Evolutionary conservation across 2,329 filamentous ascomycete genomes (phyloP), one percentile per base, ranked within the genome.

Genomic region (Botrytis hyacinthi): DNA sequence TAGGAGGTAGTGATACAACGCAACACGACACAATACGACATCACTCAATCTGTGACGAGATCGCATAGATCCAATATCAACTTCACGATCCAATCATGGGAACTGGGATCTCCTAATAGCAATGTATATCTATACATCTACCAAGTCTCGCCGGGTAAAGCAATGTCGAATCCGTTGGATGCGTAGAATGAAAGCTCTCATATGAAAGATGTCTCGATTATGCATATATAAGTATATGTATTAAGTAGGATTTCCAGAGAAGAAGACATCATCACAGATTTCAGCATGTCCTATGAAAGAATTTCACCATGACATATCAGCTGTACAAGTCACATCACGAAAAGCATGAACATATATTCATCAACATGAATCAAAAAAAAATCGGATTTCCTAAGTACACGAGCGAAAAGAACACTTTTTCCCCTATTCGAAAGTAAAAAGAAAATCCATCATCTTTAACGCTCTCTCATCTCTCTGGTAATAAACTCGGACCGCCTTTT

Each of bases 381-480:
- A 40, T 67, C 2, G 26, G 46, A 67, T 67, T 67, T 40, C 35
- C 16, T 60, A 72, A 44, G 51, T 72, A 72, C 62, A 72, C 22
- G 35, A 60, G 46, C 37, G 70, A 60, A 72, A 72, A 68, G 62
- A 67, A 46, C 51, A 26, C 29, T n/a, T 59, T 68, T 46, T 20
- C 29, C 37, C 40, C 48, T 44, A 40, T 68, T 51, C 42, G 54
- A 29, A 72, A 59, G 40, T 37, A 37, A 72, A 72, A 54, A 72
- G 62, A 59, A 57, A 71, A 46, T 20, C 40, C 46, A 72, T 26
- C 32, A 68, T 46, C 44, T 57, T 12, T 16, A 69, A 62, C 37
- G 26, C 6, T 61, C 29, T 57, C 5, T 48, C 37, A 32, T 6
- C n/a, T n/a, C n/a, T 57, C n/a, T 42, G 9, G 3, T 68, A 60